Evolutionary conservation across 768 basidiomycete genomes (phyloP).

Genomic region (Cystoderma amianthinum): DNA sequence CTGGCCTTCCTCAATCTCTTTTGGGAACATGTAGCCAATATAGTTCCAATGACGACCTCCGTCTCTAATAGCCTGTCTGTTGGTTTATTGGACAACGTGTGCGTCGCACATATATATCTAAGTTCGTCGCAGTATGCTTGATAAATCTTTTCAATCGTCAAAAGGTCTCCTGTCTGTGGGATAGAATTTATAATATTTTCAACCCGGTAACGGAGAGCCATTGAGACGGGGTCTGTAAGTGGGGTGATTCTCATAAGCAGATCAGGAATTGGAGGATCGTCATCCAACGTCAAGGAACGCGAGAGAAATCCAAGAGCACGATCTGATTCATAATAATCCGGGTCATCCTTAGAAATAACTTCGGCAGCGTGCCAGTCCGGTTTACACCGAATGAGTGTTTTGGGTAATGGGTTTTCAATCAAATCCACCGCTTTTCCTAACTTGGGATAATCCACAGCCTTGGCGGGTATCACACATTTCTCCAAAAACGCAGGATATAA

Average conservation of each 20-base stretch:
- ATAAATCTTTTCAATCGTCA: slow-evolving; percentile 33
- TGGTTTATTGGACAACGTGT: slow-evolving; percentile 52
- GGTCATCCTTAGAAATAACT: slow-evolving; percentile 40
- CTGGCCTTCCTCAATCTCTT: slow-evolving; percentile 52
- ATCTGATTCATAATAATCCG: slow-evolving; percentile 66
- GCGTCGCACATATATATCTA: slow-evolving; percentile 61
- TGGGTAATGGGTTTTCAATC: slow-evolving; percentile 36
- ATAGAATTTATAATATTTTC: slow-evolving; percentile 16
- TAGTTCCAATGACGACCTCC: slow-evolving; percentile 70
- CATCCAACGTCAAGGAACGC: slow-evolving; percentile 46
- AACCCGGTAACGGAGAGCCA: slow-evolving; percentile 21
- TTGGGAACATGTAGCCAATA: slow-evolving; percentile 63
- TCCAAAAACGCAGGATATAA: background rate
- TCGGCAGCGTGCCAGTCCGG: slow-evolving; percentile 77
- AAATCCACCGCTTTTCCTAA: slow-evolving; percentile 63
- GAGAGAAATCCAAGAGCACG: slow-evolving; percentile 69
- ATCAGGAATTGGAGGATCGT: slow-evolving; percentile 10
- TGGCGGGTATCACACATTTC: slow-evolving; percentile 9
- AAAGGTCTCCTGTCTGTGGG: slow-evolving; percentile 7
- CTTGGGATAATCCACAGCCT: slow-evolving; percentile 80
- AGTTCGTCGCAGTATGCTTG: slow-evolving; percentile 56
- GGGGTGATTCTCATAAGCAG: background rate
- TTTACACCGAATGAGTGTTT: slow-evolving; percentile 53
- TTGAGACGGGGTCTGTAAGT: slow-evolving; percentile 29
- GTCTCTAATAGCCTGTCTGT: slow-evolving; percentile 58